Evolutionary conservation across 768 basidiomycete species (phyloP), one percentile per base, ranked within the genome.

Genomic region (Collybiopsis confluens): DNA sequence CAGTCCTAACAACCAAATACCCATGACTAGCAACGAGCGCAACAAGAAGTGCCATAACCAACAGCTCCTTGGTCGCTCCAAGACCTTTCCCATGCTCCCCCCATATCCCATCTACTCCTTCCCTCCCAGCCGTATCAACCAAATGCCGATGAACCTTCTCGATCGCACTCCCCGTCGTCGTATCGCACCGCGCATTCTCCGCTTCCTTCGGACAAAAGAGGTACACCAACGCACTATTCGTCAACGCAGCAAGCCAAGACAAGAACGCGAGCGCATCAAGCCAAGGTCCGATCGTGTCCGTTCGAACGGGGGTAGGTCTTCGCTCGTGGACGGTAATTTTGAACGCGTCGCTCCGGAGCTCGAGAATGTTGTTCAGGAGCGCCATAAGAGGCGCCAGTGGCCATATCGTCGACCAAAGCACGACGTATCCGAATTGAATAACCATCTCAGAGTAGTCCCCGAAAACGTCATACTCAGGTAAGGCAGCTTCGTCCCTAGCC

Each of bases 391-490:
- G 85, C 2, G 92, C 88, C n/a, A 98, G 73, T 3, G 95, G 92
- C 95, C 95, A 98, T 55, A 95, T 91, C 35, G 90, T 86, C 44
- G 86, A 90, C 92, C 94, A 98, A 18, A 98, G 74, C 5, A 82
- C 83, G 33, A 98, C 85, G 64, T 95, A 94, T 0, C 95, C 95
- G 66, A 96, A 97, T 63, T 95, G 92, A 7, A 89, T 88, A 13
- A 90, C 90, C 95, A 99, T 98, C 72, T 99, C 96, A 63, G 83
- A 85, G 68, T 96, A 99, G 70, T 98, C 96, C 48, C 75, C 80
- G 62, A 92, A 94, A 3, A 88, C 72, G 33, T 85, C 80, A 62
- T 95, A 95, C 35, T 85, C 50, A 4, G 50, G 44, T 18, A 56
- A 23, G n/a, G 56, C 43, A 6, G 51, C 56, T 47, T 56, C 50